Base-by-base conservation (phyloP, 108 stramenopile species). In the Skeletonema potamos region DNA sequence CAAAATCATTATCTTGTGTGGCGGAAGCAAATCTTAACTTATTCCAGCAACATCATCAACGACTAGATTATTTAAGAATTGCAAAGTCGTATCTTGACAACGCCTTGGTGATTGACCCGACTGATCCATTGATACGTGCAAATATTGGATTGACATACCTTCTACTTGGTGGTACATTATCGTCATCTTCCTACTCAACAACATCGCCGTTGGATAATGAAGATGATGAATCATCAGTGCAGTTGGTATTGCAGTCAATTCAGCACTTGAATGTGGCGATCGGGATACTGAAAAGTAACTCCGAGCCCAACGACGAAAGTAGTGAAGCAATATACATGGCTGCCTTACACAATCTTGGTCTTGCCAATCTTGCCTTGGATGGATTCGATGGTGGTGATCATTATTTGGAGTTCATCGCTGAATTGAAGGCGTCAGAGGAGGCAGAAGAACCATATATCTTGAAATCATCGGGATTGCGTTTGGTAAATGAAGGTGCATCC, bases 261-360 rank as follows among this genome's bases (percentile, higher is more conserved):
- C 72, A 73, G 33, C 67, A 81, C 36, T 56, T 81, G 30, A 81
- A 64, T 46, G 68, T 51, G 27, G 68, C 79, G 36, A 44, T 73
- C 22, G 48, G 48, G 48, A 48, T 48, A 48, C 48, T 48, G 48
- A 48, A 48, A 22, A 48, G 22, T 48, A 48, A 48, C 48, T 6
- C 1, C 22, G 22, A 48, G 3, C 17, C 39, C 70, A 62, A 24
- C 20, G n/a, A 22, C 29, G 7, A 39, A 65, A 34, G 29, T 37
- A 39, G 28, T 65, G 22, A 48, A 32, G 54, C 27, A 32, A 36
- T 73, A 11, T 44, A 67, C 34, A 34, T 60, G 30, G 79, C 79
- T 13, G 67, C 79, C 22, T 44, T 64, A 43, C 63, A 81, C 56
- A 81, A 81, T 63, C 72, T 81, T 51, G 79, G 72, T 44, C 58